phyloP scores from a whole-genome alignment of 495 filamentous ascomycete genomes.

The Penicillium canariense region DNA sequence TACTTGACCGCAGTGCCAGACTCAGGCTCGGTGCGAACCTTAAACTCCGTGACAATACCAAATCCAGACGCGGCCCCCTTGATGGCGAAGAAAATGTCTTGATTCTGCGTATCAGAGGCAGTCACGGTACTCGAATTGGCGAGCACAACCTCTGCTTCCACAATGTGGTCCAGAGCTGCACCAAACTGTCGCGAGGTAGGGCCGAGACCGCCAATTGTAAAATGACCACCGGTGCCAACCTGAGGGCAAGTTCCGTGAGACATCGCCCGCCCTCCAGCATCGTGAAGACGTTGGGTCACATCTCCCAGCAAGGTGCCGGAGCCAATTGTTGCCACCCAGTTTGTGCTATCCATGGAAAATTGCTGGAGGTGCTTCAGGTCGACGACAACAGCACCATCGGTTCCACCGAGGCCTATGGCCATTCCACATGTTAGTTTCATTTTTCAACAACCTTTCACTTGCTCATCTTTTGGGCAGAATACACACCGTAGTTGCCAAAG shows the following conservation, averaged over 20 bases:
- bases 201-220: slow-evolving; percentile 68
- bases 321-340: slow-evolving; percentile 61
- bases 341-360: slow-evolving; percentile 52
- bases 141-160: slow-evolving; percentile 61
- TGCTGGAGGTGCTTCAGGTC: slow-evolving; percentile 46
- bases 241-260: slow-evolving; percentile 64
- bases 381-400: slow-evolving; percentile 38
- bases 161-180: slow-evolving; percentile 60
- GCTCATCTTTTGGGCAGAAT: background rate
- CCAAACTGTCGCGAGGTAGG: slow-evolving; percentile 62
- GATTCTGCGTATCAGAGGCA: slow-evolving; percentile 36
- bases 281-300: slow-evolving; percentile 55
- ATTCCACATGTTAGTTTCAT: slow-evolving; percentile 42
- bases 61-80: slow-evolving; percentile 46
- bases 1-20: slow-evolving; percentile 36
- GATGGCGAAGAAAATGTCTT: slow-evolving; percentile 54
- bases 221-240: slow-evolving; percentile 74
- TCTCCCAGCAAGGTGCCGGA: slow-evolving; percentile 61
- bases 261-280: slow-evolving; percentile 61
- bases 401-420: slow-evolving; percentile 41
- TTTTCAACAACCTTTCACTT: background rate
- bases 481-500: slow-evolving; percentile 52
- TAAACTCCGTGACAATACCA: slow-evolving; percentile 50
- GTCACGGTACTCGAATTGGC: slow-evolving; percentile 53
- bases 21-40: slow-evolving; percentile 39